Percentiles rank a stretch among this genome's conserved stretches.
Evolutionary conservation across 805 yeast species (phyloP).

Genomic region (Ogataea siamensis): DNA sequence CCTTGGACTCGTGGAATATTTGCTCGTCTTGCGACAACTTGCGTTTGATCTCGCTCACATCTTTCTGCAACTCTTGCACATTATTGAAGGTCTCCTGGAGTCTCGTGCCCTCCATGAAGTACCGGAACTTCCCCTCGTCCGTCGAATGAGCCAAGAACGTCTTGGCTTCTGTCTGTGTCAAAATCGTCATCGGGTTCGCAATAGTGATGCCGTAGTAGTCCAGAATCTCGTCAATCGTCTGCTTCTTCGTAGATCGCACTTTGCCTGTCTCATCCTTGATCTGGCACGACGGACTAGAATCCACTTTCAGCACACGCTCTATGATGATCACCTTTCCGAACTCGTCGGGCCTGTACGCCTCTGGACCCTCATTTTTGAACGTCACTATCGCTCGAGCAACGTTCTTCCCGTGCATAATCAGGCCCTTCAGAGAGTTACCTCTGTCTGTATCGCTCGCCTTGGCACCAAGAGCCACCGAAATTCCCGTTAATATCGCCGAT

Average conservation of each 20-base stretch:
- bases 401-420: conserved; percentile 74
- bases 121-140: conserved; percentile 66
- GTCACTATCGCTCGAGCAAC: conserved; percentile 67
- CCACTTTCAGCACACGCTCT: conserved; percentile 61
- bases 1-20: conserved; percentile 33
- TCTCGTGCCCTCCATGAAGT: conserved; percentile 78
- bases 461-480: conserved; percentile 84
- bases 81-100: conserved; percentile 63
- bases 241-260: conserved; percentile 57
- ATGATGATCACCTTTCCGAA: conserved; percentile 71
- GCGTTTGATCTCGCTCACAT: conserved; percentile 40
- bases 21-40: conserved; percentile 38
- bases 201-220: conserved; percentile 73
- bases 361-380: conserved; percentile 62
- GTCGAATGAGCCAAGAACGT: conserved; percentile 79
- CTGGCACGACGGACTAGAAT: conserved; percentile 51
- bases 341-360: conserved; percentile 58
- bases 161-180: conserved; percentile 92
- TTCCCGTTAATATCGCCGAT: conserved; percentile 82
- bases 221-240: conserved; percentile 65
- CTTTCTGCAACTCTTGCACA: conserved; percentile 40
- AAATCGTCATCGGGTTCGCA: conserved; percentile 86
- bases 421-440: conserved; percentile 64
- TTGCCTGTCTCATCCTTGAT: conserved; percentile 53
- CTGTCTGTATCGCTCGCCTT: conserved; percentile 85